A percentile compares a stretch with the other conserved stretches of the same genome.
phyloP scores from a whole-genome alignment of 1,284 basidiomycete genomes.

The Athelia psychrophila region DNA sequence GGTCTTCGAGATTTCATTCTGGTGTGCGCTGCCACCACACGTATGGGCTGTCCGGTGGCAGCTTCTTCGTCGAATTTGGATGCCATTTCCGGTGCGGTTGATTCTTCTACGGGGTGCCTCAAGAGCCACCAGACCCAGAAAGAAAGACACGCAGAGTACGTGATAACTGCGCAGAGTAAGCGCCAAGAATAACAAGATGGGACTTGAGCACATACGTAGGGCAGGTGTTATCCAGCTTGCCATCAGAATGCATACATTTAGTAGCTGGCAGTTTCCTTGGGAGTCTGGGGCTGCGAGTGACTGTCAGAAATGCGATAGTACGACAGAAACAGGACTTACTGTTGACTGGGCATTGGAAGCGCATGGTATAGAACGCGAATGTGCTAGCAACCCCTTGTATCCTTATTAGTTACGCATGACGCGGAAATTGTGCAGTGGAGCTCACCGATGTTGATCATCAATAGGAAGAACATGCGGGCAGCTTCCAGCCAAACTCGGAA shows the following conservation, averaged over 20 bases:
- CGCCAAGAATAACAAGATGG: neutral
- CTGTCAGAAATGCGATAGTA: neutral
- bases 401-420: neutral
- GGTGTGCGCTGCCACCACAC: too few relatives aligned
- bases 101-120: neutral
- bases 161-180: constrained; percentile 28
- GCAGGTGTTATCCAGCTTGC: constrained; percentile 54
- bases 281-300: constrained; percentile 34
- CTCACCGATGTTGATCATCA: constrained; percentile 49
- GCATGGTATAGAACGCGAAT: constrained; percentile 40
- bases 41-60: neutral
- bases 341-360: constrained; percentile 40
- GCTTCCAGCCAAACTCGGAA: constrained; percentile 59
- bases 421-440: too few relatives aligned
- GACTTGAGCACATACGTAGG: constrained; percentile 38
- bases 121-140: constrained; percentile 28
- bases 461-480: constrained; percentile 46
- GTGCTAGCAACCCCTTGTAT: constrained; percentile 42
- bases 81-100: constrained; percentile 17
- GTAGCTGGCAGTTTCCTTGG: constrained; percentile 42
- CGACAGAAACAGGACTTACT: constrained; percentile 26
- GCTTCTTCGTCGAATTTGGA: constrained; percentile 8
- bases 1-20: neutral
- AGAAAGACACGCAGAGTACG: constrained; percentile 35
- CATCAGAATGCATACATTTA: constrained; percentile 48